A percentile compares a stretch with the other conserved stretches of the same genome.
Conservation (phyloP, 805 yeast species). For the Ogataea pignaliae region DNA sequence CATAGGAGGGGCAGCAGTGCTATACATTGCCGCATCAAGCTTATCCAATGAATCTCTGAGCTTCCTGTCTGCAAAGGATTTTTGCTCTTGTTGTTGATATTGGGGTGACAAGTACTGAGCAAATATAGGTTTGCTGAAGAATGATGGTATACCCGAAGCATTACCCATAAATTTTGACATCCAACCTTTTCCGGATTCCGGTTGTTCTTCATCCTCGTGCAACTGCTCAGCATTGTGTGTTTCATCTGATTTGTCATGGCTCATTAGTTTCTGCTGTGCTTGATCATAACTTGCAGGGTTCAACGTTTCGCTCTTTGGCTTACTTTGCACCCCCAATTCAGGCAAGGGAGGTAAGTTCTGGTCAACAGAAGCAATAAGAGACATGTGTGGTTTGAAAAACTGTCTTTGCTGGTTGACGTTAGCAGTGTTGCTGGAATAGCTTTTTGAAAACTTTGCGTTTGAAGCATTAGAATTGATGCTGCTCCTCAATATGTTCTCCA, state of each 20-base stretch:
- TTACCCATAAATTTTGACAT: constrained; percentile 15
- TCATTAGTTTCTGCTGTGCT: neutral
- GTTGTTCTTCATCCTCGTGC: neutral
- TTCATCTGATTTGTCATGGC: neutral
- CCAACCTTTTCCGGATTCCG: constrained; percentile 12
- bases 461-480: constrained; percentile 1
- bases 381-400: neutral
- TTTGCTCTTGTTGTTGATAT: neutral
- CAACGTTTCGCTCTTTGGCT: too few species aligned
- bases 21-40: constrained; percentile 16
- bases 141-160: constrained; percentile 16
- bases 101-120: neutral
- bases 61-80: neutral
- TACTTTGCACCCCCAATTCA: constrained; percentile 5
- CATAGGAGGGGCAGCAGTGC: constrained; percentile 1
- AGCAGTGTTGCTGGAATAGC: neutral
- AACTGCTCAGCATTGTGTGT: constrained; percentile 1
- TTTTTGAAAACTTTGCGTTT: neutral
- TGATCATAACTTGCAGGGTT: too few species aligned
- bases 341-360: constrained; percentile 14
- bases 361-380: constrained; percentile 9
- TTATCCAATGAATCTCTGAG: constrained; percentile 10
- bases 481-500: constrained; percentile 20
- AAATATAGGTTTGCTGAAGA: constrained; percentile 13
- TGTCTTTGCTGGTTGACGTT: neutral